Base-by-base conservation (phyloP, 2,329 filamentous ascomycete species). In the Claviceps maximensis region DNA sequence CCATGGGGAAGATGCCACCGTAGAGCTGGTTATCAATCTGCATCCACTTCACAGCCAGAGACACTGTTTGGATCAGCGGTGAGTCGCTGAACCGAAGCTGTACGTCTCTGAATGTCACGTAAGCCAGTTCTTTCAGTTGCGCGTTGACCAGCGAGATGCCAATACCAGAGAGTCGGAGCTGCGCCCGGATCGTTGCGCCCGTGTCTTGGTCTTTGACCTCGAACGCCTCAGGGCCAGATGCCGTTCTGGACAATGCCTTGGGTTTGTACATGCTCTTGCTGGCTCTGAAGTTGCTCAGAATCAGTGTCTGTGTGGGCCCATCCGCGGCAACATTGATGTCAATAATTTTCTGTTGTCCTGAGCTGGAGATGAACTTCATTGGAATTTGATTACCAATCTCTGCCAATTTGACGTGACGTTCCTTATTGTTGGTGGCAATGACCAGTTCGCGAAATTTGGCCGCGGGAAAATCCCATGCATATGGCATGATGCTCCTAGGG, bases 11-110 rank as follows among this genome's bases (percentile, higher is more conserved):
- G 60, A 98, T 90, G 27, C 94, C 93, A 29, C 94, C 94, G 63
- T 98, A 98, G 15, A 98, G 80, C 68, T 98, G 93, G 61, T 98
- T 98, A 69, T 98, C 93, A 60, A 98, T 87, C 69, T 98, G 93
- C 29, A 98, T 93, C 94, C 94, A 98, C 68, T 98, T 97, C 65
- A 97, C 85, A 0, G 89, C 87, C 50, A 93, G 75, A 48, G 88
- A 91, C 56, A 96, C 71, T 0, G 89, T 97, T 69, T 98, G 93
- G 64, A 95, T 95, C 17, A 96, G 74, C 19, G 83, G 80, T n/a
- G 93, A 97, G 63, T 98, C 93, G 53, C 83, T 89, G 68, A 93
- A 95, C 56, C 90, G 89, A 58, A 98, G 71, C 60, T 93, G 84
- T 27, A 97, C 87, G 57, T 95, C 91, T 50, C 91, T 80, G 69